Percentiles rank a stretch among this genome's conserved stretches.
Evolutionary conservation across 345 rosid species (phyloP).

Genomic region (Salix udensis): DNA sequence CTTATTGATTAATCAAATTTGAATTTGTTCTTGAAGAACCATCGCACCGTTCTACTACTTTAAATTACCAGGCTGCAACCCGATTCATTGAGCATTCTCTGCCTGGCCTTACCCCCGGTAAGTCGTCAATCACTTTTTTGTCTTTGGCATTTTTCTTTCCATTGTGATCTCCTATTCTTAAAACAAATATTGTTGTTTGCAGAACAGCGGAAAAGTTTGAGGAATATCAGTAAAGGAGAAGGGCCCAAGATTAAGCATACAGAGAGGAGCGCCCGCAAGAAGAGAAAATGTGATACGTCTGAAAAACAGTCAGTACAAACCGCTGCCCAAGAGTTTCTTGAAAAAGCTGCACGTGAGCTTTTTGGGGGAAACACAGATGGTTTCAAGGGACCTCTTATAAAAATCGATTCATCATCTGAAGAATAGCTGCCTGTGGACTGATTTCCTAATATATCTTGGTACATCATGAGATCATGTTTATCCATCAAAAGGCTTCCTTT

Average conservation of each 20-base stretch:
- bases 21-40: conserved; percentile 51
- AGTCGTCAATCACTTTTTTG: conserved; percentile 15
- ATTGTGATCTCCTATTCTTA: conserved; percentile 9
- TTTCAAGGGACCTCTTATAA: conserved; percentile 63
- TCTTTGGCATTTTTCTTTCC: neutral
- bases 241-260: conserved; percentile 42
- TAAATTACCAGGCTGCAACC: conserved; percentile 79
- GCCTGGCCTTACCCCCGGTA: conserved; percentile 81
- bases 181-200: conserved; percentile 14
- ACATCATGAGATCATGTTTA: neutral
- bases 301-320: conserved; percentile 57
- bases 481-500: neutral
- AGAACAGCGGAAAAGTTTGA: conserved; percentile 74
- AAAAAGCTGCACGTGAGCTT: conserved; percentile 84
- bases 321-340: conserved; percentile 83
- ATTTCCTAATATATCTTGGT: conserved; percentile 8
- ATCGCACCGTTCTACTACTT: conserved; percentile 59
- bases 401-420: conserved; percentile 31
- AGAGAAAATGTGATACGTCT: conserved; percentile 69
- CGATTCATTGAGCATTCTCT: conserved; percentile 88
- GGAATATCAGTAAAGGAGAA: conserved; percentile 64
- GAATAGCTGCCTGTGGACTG: conserved; percentile 31
- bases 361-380: conserved; percentile 53
- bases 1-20: neutral
- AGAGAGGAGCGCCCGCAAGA: conserved; percentile 45